Base-by-base conservation (phyloP, 2,329 filamentous ascomycete species). In the Basipetospora sp. region DNA sequence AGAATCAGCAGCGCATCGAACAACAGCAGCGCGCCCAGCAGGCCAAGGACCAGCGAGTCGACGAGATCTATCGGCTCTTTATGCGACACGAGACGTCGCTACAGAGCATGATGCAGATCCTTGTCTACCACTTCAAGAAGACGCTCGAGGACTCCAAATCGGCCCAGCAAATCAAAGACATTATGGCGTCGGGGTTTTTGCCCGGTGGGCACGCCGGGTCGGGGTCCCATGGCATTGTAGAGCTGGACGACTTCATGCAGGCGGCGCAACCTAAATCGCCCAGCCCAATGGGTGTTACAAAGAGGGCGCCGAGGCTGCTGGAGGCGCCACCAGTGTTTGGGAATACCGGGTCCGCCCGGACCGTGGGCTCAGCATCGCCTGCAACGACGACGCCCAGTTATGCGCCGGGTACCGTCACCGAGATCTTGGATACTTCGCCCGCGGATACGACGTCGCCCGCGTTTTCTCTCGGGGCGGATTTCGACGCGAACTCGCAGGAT, bases 11-110 rank as follows among this genome's bases (percentile, higher is more conserved):
- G 26, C 36, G 36, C 22, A 39, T 39, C 36, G 36, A 41, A 8
- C 42, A 45, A 17, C 40, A 44, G 16, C 42, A 42, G 14, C 40
- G 42, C 3, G 36, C 36, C 15, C 32, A 44, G 34, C 40, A 42
- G 27, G 38, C 42, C 25, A 39, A 43, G 15, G 42, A 45, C n/a
- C 41, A 44, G 27, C 36, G 36, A 10, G 38, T 39, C 6, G 36
- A 41, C 14, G 44, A 45, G 17, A 39, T 45, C n/a, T 44, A 41
- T 19, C 38, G 42, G 3, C 39, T 45, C 4, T 41, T 42, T 52
- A 86, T 88, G 48, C 78, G 90, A n/a, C 90, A 98, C 51, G 90
- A 98, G 54, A 94, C 88, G 53, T 94, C 88, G 1, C 96, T 98
- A 58, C 96, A 94, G 52, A 88, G 88, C n/a, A 96, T 98, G 44